Base-by-base conservation (phyloP, 441 rosid genomes). In the Jatropha multifida region DNA sequence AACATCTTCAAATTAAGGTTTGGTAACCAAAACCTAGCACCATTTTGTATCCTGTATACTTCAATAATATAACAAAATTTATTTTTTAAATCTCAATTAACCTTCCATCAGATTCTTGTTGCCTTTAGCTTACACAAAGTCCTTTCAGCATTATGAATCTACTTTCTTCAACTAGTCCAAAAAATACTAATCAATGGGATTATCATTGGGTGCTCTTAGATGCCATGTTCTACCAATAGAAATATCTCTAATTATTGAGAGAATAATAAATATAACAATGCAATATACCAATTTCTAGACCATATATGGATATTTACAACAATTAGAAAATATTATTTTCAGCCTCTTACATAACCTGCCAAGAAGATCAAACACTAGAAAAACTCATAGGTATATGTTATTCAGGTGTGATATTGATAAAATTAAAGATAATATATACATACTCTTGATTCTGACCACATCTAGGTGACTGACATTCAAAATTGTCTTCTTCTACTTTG, bases 131-230 rank as follows among this genome's bases (percentile, higher is more conserved):
- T 46, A 18, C 6, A 49, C 54, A 3, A 68, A 7, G 13, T 32
- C 15, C 44, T 32, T 65, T 18, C 42, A 41, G 26, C 38, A 17
- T 17, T 44, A 48, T 15, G 17, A 26, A 74, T 14, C 18, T 32
- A 32, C 32, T 32, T 32, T 32, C 32, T 32, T 32, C 32, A 32
- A 32, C 2, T 32, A 32, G 32, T 32, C 32, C 32, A 32, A 32
- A 71, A 56, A 32, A 75, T 9, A 40, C 48, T 49, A 63, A 18
- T 63, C 68, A 60, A 42, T 59, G 67, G 15, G 48, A 44, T 23
- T 27, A 67, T 5, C 49, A 54, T 15, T 17, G 63, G 15, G 46
- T 55, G 15, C 18, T 27, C 46, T 3, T 49, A 10, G n/a, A 52
- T 51, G 37, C 15, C 20, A 32, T 15, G 13, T 41, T 11, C 4